Base-by-base conservation (phyloP, 139 green algal genomes). In the Micractinium sp. region DNA sequence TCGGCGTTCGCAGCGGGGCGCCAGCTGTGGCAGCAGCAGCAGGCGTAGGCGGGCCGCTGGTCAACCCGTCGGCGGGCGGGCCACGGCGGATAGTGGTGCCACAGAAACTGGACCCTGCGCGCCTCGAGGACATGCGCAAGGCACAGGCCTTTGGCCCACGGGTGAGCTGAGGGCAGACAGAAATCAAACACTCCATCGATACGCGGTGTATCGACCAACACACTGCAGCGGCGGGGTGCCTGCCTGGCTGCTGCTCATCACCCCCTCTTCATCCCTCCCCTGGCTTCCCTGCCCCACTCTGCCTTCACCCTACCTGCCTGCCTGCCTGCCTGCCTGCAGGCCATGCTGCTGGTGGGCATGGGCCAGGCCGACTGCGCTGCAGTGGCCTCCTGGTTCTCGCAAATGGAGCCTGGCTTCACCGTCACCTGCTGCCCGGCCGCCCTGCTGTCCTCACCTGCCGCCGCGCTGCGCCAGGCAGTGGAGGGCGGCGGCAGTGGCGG, bases 401-500 rank as follows among this genome's bases (percentile, higher is more conserved):
- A 27, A 14, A 90, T 90, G 87, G 87, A 86, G 39, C 78, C 87
- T 0, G 87, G 78, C 23, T 86, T 89, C 78, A 60, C 78, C 15
- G 78, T 86, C 0, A 35, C 78, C 12, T 41, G 35, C 78, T 86
- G 87, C 66, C 78, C 78, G 0, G 56, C 87, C 29, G 63, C 38
- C 9, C 73, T 89, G 78, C 78, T 86, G 87, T 38, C 85, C 20
- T 31, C 35, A 20, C 36, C 33, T n/a, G 71, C 14, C 61, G 60
- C 33, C 36, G 41, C 23, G 35, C 86, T 89, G 56, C 56, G 66
- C 29, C 29, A 69, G 31, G 85, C 86, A 2, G 36, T 89, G 36
- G 77, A 33, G 36, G 38, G 77, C 35, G 19, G 4, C 38, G 38
- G 36, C 35, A 33, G 77, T 35, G 27, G 77, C 77, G 35, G 77